These are phyloP conservation scores for Clavariopsis aquatica DNA, from an alignment of 495 filamentous ascomycete species.

Conservation along the genomic window DNA sequence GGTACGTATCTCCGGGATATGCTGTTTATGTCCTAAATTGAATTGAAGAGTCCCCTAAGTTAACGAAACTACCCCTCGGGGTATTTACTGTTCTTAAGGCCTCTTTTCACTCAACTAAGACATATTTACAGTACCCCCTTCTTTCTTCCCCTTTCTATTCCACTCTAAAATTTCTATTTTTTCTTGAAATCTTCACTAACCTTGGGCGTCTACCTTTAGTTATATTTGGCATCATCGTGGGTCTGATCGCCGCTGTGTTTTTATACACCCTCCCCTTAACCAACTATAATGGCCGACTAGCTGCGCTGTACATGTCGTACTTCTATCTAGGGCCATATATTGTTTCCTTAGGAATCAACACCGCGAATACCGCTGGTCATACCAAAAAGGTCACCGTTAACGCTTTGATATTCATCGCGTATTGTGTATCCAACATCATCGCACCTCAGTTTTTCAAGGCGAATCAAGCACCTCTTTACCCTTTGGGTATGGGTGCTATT, in stretches of 20 bases:
- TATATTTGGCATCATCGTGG: constrained; percentile 40
- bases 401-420: constrained; percentile 55
- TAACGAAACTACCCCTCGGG: too few relatives aligned
- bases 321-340: constrained; percentile 63
- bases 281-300: constrained; percentile 33
- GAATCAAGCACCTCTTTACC: constrained; percentile 56
- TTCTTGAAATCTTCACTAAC: too few relatives aligned
- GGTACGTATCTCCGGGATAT: too few relatives aligned
- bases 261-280: constrained; percentile 35
- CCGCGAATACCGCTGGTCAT: constrained; percentile 59
- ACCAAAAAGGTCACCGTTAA: constrained; percentile 66
- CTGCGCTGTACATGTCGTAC: constrained; percentile 47
- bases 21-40: too few relatives aligned
- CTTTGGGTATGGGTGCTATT: constrained; percentile 64
- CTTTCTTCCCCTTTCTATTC: too few relatives aligned
- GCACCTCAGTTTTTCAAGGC: constrained; percentile 63
- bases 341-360: constrained; percentile 59
- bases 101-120: too few relatives aligned
- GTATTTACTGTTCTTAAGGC: too few relatives aligned
- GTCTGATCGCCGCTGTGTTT: constrained; percentile 34
- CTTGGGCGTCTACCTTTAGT: too few relatives aligned
- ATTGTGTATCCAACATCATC: constrained; percentile 39
- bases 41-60: too few relatives aligned
- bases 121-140: too few relatives aligned
- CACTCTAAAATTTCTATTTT: too few relatives aligned